phyloP scores from a whole-genome alignment of 805 yeast genomes.

The Lachancea dasiensis region DNA sequence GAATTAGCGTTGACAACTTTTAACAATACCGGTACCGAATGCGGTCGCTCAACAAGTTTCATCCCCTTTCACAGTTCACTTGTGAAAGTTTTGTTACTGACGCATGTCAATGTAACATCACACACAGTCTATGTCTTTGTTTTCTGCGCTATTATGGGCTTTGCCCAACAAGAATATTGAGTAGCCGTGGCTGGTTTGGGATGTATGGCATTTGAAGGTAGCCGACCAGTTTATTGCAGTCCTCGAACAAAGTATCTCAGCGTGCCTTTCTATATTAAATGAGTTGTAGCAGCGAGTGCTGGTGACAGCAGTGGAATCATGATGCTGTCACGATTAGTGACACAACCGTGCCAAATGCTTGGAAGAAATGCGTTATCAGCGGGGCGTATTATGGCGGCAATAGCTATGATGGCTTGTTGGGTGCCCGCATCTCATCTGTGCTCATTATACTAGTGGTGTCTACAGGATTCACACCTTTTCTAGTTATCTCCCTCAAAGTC shows the following conservation, averaged over 20 bases:
- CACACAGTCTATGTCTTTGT: no score
- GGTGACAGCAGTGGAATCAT: conserved; percentile 19
- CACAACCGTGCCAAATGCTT: conserved; percentile 29
- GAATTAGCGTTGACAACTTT: no score
- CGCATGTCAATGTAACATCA: no score
- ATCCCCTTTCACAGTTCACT: no score
- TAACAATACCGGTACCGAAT: no score
- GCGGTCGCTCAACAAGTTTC: no score
- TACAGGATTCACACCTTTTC: conserved; percentile 40
- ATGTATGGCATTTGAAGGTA: no score
- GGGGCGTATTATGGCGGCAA: conserved; percentile 37
- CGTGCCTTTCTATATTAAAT: background rate
- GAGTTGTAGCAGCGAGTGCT: conserved; percentile 5
- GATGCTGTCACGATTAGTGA: conserved; percentile 30
- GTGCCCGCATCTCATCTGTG: conserved; percentile 49
- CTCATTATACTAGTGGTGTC: conserved; percentile 54
- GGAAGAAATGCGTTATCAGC: conserved; percentile 38
- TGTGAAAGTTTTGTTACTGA: no score
- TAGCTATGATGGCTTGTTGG: conserved; percentile 39
- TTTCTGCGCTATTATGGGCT: no score
- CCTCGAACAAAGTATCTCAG: background rate
- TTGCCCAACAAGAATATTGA: no score
- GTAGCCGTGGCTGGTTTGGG: no score
- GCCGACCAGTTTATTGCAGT: no score
- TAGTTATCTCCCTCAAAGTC: conserved; percentile 38